Evolutionary conservation across 345 rosid species (phyloP).

Genomic region (Rhizophora mangle): DNA sequence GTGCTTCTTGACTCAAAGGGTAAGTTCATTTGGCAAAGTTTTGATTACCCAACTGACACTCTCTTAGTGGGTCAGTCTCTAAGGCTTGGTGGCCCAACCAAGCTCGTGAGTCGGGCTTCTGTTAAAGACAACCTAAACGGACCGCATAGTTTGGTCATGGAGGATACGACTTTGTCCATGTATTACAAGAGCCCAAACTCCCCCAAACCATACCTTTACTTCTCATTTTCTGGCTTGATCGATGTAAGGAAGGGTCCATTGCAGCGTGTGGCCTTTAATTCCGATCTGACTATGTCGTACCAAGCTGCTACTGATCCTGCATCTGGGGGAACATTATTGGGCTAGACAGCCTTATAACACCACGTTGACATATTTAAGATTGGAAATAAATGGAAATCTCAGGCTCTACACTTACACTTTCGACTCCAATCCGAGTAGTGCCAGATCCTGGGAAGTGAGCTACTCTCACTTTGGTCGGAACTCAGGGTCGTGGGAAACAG

Average conservation of each 20-base stretch:
- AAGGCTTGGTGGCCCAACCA: constrained; percentile 23
- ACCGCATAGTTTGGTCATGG: constrained; percentile 55
- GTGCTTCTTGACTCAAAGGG: constrained; percentile 14
- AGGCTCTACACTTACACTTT: no score
- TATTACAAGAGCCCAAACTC: constrained; percentile 30
- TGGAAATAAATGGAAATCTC: no score
- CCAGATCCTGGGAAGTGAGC: constrained; percentile 30
- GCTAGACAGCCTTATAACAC: constrained; percentile 37
- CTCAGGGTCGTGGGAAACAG: constrained; percentile 16
- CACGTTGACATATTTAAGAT: constrained; percentile 30
- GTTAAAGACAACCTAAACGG: constrained; percentile 32
- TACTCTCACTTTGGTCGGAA: constrained; percentile 37
- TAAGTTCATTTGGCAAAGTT: constrained; percentile 21
- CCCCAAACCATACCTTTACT: constrained; percentile 31
- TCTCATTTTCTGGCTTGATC: background rate
- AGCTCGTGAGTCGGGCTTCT: constrained; percentile 53
- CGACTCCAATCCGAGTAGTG: no score
- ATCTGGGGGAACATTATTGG: background rate
- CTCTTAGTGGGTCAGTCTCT: constrained; percentile 57
- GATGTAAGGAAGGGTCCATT: background rate
- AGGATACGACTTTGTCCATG: constrained; percentile 37
- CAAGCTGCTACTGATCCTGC: background rate
- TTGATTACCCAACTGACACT: constrained; percentile 57
- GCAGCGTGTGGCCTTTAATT: constrained; percentile 19
- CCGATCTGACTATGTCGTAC: constrained; percentile 10